Conservation (phyloP, 192 early-diverging fungal species). For the Gigaspora rosea region DNA sequence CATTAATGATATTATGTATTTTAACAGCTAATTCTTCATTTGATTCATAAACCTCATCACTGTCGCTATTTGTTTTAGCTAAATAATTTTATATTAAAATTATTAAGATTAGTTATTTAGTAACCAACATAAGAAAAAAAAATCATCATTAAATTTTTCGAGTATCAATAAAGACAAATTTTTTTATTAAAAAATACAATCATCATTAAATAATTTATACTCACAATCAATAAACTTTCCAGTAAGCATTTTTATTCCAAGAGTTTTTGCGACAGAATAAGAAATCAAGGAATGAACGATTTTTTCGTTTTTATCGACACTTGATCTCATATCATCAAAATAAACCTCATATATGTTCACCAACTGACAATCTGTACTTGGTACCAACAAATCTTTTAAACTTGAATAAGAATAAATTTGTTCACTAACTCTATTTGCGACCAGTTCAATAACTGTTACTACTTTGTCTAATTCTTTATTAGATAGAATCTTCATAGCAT, state of each 20-base stretch:
- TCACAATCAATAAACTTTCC: neutral
- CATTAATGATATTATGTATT: no score
- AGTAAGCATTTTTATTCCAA: neutral
- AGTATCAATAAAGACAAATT: no score
- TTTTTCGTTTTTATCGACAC: neutral
- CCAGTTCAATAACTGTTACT: neutral
- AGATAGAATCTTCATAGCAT: neutral
- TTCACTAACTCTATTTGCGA: neutral
- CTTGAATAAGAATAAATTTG: neutral
- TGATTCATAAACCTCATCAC: no score
- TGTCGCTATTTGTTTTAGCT: no score
- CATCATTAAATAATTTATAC: no score
- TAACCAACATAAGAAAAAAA: no score
- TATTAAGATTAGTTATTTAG: no score
- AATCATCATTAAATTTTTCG: no score
- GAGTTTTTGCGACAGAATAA: neutral
- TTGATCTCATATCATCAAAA: slow-evolving; percentile 3
- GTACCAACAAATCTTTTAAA: slow-evolving; percentile 1
- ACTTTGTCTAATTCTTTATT: neutral
- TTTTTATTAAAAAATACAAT: no score
- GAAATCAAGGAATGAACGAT: neutral
- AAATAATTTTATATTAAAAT: no score
- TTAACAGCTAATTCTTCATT: no score
- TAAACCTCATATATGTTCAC: slow-evolving; percentile 1
- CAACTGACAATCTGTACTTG: neutral